Evolutionary conservation across 345 rosid species (phyloP), one percentile per base, ranked within the genome.

Genomic region (Euphorbia peplus): DNA sequence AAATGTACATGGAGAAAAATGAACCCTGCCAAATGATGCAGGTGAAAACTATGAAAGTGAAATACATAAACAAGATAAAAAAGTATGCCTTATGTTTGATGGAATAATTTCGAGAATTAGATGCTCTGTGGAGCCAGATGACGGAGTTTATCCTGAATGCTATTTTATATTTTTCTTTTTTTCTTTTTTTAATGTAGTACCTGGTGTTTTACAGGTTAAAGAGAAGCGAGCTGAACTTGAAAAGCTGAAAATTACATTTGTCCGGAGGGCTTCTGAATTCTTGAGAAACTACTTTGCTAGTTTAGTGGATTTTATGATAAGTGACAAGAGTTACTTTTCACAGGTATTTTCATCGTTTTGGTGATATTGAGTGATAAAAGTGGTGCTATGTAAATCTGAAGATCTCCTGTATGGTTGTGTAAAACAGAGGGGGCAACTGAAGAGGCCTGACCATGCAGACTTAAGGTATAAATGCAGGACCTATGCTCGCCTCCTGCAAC

Each of bases 371-470:
- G 28, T 64, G 63, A 62, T 42, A 52, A 32, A 60, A 19, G 19
- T 67, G 66, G 51, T 35, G 46, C 62, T 15, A 50, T 37, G 62
- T 73, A 51, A 54, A 65, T 75, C 41, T 66, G 73, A 69, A 59
- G 47, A 29, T 44, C 66, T 19, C 55, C 52, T 35, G 9, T 66
- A 53, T 69, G 52, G 67, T 61, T 80, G 60, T 67, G 53, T 71
- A 73, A 74, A 79, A 85, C 88, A 95, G 98, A 81, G 93, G 72
- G 99, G 98, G 35, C 98, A 95, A 80, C 81, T 95, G 78, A 95
- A 95, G 86, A 88, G 98, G 79, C 99, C 98, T 70, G 99, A 92
- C 83, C 99, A 95, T 84, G 98, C 98, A 64, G 99, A 95, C 70
- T 85, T 95, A 82, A 84, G 99, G 74, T 95, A 95, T 81, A 95